Percentiles rank a stretch among this genome's conserved stretches.
Evolutionary conservation across 441 rosid genomes (phyloP).

Genomic region (Erysimum pusillum): DNA sequence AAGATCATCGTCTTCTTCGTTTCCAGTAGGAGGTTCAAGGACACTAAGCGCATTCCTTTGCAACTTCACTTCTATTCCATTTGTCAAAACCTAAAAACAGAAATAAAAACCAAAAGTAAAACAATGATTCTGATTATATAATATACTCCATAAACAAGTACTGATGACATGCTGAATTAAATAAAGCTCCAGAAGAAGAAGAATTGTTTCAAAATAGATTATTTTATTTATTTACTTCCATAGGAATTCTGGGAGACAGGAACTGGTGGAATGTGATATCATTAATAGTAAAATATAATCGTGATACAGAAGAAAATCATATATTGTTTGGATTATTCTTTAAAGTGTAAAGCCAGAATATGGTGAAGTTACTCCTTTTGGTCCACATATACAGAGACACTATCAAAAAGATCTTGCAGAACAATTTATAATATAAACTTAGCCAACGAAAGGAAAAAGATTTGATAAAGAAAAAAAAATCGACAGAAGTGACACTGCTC

Average conservation of each 20-base stretch:
- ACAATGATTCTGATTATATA: constrained; percentile 23
- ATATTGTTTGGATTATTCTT: constrained; percentile 24
- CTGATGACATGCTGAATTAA: constrained; percentile 12
- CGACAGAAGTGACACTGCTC: constrained; percentile 36
- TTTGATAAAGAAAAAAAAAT: neutral
- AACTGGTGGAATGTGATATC: constrained; percentile 41
- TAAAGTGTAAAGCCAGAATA: constrained; percentile 38
- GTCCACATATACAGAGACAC: constrained; percentile 47
- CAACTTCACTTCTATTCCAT: constrained; percentile 95
- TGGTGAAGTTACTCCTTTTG: constrained; percentile 42
- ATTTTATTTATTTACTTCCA: neutral
- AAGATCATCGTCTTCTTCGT: constrained; percentile 74
- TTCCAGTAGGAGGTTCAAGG: constrained; percentile 91
- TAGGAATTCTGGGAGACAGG: constrained; percentile 28
- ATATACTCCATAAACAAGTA: constrained; percentile 23
- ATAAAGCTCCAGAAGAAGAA: constrained; percentile 31
- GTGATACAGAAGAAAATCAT: constrained; percentile 9
- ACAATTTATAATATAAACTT: constrained; percentile 18
- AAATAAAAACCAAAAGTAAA: constrained; percentile 8
- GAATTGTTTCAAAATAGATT: neutral
- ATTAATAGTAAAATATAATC: constrained; percentile 8
- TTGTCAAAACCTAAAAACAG: constrained; percentile 79
- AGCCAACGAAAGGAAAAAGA: constrained; percentile 37
- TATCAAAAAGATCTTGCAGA: constrained; percentile 39
- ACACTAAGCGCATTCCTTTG: constrained; percentile 98